Evolutionary conservation across 2,329 filamentous ascomycete species (phyloP).

Genomic region (Fusarium pilosicola): DNA sequence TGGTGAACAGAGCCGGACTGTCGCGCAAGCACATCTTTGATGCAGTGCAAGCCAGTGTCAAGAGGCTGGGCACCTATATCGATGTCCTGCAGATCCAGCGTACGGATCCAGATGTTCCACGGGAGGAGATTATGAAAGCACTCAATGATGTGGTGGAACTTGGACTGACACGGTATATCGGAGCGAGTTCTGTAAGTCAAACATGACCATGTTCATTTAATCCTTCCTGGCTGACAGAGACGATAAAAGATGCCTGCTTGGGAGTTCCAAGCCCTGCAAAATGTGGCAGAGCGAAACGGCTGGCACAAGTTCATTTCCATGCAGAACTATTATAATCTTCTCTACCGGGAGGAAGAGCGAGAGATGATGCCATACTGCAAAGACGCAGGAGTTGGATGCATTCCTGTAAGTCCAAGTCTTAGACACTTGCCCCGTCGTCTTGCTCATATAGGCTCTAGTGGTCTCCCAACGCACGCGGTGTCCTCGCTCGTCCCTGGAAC

Average conservation of each 20-base stretch:
- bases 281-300: constrained; percentile 60
- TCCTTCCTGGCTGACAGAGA: constrained; percentile 51
- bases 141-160: background rate
- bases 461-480: background rate
- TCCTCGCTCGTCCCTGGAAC: background rate
- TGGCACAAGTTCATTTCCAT: constrained; percentile 68
- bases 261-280: constrained; percentile 56
- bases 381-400: background rate
- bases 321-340: constrained; percentile 65
- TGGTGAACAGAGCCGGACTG: background rate
- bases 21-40: background rate
- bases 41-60: background rate
- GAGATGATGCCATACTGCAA: constrained; percentile 53
- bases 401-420: background rate
- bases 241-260: background rate
- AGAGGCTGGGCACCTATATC: background rate
- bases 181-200: background rate
- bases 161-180: background rate
- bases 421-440: no score
- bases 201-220: fast-evolving
- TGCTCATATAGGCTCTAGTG: background rate
- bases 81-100: background rate
- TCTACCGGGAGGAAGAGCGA: constrained; percentile 68
- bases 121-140: background rate
- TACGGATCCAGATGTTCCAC: background rate